phyloP scores from a whole-genome alignment of 345 rosid genomes.

The Theobroma cacao region DNA sequence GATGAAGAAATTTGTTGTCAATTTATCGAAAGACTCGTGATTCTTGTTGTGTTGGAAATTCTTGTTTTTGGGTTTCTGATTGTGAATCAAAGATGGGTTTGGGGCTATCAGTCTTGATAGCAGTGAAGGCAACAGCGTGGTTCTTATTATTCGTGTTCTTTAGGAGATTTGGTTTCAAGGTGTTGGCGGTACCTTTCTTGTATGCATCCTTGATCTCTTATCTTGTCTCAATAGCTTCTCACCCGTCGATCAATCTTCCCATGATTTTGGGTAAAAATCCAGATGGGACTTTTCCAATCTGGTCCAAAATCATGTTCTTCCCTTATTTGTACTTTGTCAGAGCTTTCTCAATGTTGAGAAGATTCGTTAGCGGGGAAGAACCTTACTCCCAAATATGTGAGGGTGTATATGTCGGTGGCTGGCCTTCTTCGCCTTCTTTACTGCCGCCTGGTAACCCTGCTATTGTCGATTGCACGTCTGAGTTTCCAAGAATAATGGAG shows the following conservation, averaged over 20 bases:
- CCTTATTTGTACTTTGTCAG: constrained; percentile 56
- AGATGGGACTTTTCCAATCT: constrained; percentile 62
- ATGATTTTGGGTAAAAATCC: constrained; percentile 54
- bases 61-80: background rate
- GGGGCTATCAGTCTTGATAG: constrained; percentile 46
- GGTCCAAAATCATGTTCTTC: constrained; percentile 52
- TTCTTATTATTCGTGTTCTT: constrained; percentile 35
- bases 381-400: constrained; percentile 52
- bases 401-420: constrained; percentile 68
- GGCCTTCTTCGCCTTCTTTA: constrained; percentile 46
- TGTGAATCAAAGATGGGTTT: constrained; percentile 40
- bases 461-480: constrained; percentile 70
- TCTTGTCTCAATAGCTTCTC: constrained; percentile 42
- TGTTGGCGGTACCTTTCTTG: constrained; percentile 44
- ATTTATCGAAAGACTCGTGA: background rate
- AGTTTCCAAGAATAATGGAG: constrained; percentile 49
- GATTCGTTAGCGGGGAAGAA: constrained; percentile 48
- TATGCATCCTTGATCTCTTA: constrained; percentile 46
- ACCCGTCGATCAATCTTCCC: constrained; percentile 45
- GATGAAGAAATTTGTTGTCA: background rate
- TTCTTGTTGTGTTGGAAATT: background rate
- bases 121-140: constrained; percentile 29
- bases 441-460: constrained; percentile 74
- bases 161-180: constrained; percentile 26
- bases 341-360: constrained; percentile 39